Conservation (phyloP, 495 filamentous ascomycete genomes). For the Zalerion maritima region DNA sequence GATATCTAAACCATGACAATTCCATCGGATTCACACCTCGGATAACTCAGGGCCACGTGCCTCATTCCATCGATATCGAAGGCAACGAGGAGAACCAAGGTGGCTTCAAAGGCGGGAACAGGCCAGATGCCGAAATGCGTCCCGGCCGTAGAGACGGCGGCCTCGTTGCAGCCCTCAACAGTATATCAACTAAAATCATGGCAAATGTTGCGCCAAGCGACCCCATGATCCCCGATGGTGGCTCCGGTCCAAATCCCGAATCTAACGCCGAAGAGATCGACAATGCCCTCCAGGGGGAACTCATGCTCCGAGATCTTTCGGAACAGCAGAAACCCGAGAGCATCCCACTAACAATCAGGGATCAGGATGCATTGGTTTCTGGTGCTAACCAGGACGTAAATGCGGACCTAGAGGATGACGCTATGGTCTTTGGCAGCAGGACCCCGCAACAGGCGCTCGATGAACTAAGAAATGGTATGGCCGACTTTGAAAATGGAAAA, state of each 20-base stretch:
- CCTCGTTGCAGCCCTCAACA: slow-evolving; percentile 76
- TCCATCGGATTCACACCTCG: slow-evolving; percentile 32
- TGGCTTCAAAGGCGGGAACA: slow-evolving; percentile 54
- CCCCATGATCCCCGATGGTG: too few relatives aligned
- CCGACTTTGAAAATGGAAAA: slow-evolving; percentile 25
- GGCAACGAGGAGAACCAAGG: slow-evolving; percentile 85
- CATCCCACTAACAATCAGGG: slow-evolving; percentile 73
- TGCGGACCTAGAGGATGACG: slow-evolving; percentile 38
- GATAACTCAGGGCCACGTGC: slow-evolving; percentile 47
- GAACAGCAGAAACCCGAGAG: slow-evolving; percentile 56
- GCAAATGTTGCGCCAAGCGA: slow-evolving; percentile 70
- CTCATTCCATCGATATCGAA: slow-evolving; percentile 79
- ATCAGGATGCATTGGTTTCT: slow-evolving; percentile 69
- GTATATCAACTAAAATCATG: slow-evolving; percentile 78
- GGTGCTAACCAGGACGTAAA: too few relatives aligned
- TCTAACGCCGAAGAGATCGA: slow-evolving; percentile 47
- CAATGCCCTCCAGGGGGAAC: slow-evolving; percentile 55
- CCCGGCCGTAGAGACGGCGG: slow-evolving; percentile 33
- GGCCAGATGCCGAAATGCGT: slow-evolving; percentile 76
- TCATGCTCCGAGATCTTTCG: slow-evolving; percentile 71
- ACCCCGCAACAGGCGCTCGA: slow-evolving; percentile 51
- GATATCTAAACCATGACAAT: slow-evolving; percentile 62
- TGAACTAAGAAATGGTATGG: slow-evolving; percentile 47
- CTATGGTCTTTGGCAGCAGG: slow-evolving; percentile 44
- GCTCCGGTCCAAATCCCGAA: too few relatives aligned